These are phyloP conservation scores for Gentiana straminea DNA, from an alignment of 257 asterid genomes.

Conservation along the genomic window DNA sequence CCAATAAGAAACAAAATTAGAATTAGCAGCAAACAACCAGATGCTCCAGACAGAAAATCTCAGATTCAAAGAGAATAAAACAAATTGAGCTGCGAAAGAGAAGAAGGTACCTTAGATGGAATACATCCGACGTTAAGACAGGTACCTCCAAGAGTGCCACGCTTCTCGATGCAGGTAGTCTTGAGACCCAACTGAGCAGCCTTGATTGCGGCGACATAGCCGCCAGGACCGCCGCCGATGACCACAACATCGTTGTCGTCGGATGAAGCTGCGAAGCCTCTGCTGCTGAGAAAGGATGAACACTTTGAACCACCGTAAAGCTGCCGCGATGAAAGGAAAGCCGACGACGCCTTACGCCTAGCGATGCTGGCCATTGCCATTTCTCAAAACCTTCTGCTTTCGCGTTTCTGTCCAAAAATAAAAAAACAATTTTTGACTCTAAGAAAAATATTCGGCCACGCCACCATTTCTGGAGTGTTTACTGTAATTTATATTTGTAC, in stretches of 20 bases:
- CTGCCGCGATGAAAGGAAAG: slow-evolving; percentile 10
- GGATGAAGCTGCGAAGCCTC: slow-evolving; percentile 26
- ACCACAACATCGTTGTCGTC: slow-evolving; percentile 84
- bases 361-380: slow-evolving; percentile 30
- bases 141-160: slow-evolving; percentile 97
- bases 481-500: too few relatives aligned
- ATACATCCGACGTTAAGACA: slow-evolving; percentile 98
- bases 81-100: background rate
- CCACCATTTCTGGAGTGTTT: too few relatives aligned
- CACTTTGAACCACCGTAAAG: slow-evolving; percentile 5
- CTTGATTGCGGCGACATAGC: slow-evolving; percentile 96
- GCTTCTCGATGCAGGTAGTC: slow-evolving; percentile 96
- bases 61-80: too few relatives aligned
- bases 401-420: too few relatives aligned
- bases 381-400: too few relatives aligned
- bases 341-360: slow-evolving; percentile 17
- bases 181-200: slow-evolving; percentile 99
- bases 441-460: too few relatives aligned
- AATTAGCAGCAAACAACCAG: too few relatives aligned
- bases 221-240: slow-evolving; percentile 99
- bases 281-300: slow-evolving; percentile 14
- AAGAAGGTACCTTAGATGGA: slow-evolving; percentile 69
- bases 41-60: too few relatives aligned
- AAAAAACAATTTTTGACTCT: too few relatives aligned
- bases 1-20: too few relatives aligned